phyloP scores from a whole-genome alignment of 345 rosid species.

The Ceriops zippeliana region DNA sequence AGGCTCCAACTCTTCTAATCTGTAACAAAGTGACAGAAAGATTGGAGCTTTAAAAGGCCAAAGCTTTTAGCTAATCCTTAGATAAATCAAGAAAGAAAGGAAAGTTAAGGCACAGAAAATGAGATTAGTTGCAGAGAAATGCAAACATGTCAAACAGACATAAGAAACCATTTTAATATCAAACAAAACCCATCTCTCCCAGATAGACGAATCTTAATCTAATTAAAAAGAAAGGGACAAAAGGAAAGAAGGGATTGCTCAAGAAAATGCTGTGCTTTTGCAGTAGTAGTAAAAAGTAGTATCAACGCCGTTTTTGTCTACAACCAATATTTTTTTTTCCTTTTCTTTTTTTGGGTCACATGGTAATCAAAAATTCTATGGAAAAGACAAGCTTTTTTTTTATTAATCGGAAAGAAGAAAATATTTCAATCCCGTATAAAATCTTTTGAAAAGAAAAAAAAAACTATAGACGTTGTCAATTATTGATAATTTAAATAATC shows the following conservation, averaged over 20 bases:
- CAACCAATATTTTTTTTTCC: no score
- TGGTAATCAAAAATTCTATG: no score
- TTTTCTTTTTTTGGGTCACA: no score
- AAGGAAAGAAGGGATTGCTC: background rate
- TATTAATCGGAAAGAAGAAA: no score
- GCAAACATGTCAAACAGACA: background rate
- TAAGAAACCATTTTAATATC: slow-evolving; percentile 14
- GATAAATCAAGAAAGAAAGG: slow-evolving; percentile 5
- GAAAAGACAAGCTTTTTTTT: no score
- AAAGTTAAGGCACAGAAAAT: slow-evolving; percentile 6
- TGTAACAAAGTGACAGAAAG: slow-evolving; percentile 1
- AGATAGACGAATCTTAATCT: background rate
- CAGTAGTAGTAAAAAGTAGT: no score
- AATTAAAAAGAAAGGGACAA: background rate
- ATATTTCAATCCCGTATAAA: no score
- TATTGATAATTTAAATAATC: no score
- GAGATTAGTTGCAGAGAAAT: slow-evolving; percentile 11
- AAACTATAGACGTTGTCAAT: no score
- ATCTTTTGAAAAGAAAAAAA: no score
- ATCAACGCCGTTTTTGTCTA: no score
- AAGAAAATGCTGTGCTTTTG: background rate
- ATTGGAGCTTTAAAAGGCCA: background rate
- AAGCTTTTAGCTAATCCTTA: background rate
- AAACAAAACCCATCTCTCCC: background rate
- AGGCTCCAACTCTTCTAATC: no score